Evolutionary conservation across 2,329 filamentous ascomycete species (phyloP).

Genomic region (Microdochium paspali): DNA sequence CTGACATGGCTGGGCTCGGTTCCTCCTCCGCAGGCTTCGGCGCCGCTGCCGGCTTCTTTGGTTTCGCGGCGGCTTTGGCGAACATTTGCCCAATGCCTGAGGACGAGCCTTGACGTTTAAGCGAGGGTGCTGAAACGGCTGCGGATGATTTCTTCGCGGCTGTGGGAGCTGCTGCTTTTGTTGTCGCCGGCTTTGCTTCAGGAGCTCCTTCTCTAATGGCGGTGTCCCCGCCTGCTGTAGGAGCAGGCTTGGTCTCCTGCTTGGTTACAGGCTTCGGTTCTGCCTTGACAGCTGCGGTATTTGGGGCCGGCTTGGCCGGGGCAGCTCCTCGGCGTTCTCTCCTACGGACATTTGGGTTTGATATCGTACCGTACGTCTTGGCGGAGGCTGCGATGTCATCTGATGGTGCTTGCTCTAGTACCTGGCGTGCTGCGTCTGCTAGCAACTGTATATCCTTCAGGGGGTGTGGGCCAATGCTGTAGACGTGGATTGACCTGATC

Average conservation of each 20-base stretch:
- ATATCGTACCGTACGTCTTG: conserved; percentile 63
- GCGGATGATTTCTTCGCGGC: conserved; percentile 28
- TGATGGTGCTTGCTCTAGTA: conserved; percentile 41
- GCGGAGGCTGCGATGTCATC: conserved; percentile 51
- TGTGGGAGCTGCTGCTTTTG: conserved; percentile 18
- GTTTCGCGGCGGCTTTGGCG: conserved; percentile 19
- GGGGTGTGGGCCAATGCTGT: conserved; percentile 67
- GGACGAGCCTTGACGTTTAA: conserved; percentile 39
- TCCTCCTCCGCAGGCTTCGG: conserved; percentile 8
- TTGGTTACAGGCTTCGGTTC: conserved; percentile 23
- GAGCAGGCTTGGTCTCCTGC: conserved; percentile 25
- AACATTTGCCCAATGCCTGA: conserved; percentile 23
- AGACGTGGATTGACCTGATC: conserved; percentile 76
- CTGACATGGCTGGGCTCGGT: conserved; percentile 16
- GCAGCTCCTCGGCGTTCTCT: conserved; percentile 22
- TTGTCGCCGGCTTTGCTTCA: conserved; percentile 12
- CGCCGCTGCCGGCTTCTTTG: conserved; percentile 15
- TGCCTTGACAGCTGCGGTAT: conserved; percentile 18
- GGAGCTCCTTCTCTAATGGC: conserved; percentile 26
- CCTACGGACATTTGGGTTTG: conserved; percentile 56
- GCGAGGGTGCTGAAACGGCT: conserved; percentile 15
- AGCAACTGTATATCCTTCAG: conserved; percentile 64
- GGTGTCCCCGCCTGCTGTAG: neutral
- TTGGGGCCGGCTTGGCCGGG: conserved; percentile 5
- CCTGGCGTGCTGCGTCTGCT: conserved; percentile 57